Conservation (phyloP, 1,284 basidiomycete genomes). For the Pyrrhoderma noxium region DNA sequence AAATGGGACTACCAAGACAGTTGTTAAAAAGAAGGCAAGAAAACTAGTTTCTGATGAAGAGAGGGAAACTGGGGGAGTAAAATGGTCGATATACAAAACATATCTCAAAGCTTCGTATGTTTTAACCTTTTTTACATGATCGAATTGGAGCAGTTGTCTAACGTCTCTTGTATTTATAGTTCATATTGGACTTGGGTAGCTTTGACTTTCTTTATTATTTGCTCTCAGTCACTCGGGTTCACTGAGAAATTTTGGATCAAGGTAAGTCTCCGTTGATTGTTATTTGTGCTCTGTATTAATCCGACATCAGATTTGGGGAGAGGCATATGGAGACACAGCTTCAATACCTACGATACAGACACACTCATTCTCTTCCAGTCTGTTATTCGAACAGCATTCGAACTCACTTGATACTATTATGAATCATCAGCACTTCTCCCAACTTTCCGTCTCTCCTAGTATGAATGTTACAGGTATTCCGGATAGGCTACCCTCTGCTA, state of each 20-base stretch:
- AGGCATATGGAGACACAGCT: conserved; percentile 38
- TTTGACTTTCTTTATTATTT: conserved; percentile 40
- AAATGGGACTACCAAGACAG: conserved; percentile 22
- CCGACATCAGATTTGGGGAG: conserved; percentile 46
- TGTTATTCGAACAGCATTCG: conserved; percentile 27
- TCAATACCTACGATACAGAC: conserved; percentile 11
- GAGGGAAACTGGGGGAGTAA: conserved; percentile 67
- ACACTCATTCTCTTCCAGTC: conserved; percentile 26
- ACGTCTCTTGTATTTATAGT: conserved; percentile 28
- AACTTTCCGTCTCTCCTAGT: too few relatives aligned
- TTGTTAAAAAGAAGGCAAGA: conserved; percentile 40
- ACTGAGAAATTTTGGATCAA: conserved; percentile 71
- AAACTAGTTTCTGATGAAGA: conserved; percentile 67
- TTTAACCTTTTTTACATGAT: not conserved
- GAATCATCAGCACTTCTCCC: not conserved
- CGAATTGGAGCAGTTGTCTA: not conserved
- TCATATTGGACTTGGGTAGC: conserved; percentile 61
- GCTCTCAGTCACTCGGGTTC: conserved; percentile 41
- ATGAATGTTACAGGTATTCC: not conserved
- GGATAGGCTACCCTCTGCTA: conserved; percentile 35
- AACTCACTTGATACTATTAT: not conserved
- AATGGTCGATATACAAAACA: conserved; percentile 72
- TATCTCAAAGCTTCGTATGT: conserved; percentile 65
- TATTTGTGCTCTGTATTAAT: not conserved
- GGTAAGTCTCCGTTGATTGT: conserved; percentile 32